Conservation (phyloP, 2,329 filamentous ascomycete genomes). For the Nakataea oryzae region DNA sequence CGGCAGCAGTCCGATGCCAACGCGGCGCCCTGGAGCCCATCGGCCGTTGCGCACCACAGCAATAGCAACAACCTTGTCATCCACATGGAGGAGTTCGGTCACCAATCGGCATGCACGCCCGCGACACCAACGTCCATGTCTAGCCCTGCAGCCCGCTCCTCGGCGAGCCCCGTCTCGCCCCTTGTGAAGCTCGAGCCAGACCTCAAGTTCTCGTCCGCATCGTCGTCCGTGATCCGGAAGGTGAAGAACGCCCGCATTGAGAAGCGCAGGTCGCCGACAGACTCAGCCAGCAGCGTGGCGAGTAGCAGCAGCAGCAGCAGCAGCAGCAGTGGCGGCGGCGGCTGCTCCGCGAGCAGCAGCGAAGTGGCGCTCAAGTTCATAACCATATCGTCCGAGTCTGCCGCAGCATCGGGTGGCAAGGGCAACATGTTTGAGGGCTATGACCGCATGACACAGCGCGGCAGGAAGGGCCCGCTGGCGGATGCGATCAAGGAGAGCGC, state of each 20-base stretch:
- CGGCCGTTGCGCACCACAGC: neutral
- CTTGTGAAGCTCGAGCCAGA: constrained; percentile 13
- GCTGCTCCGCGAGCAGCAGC: constrained; percentile 6
- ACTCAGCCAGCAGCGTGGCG: constrained; percentile 18
- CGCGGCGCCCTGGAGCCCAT: neutral
- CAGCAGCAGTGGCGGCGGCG: constrained; percentile 6
- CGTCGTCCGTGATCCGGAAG: neutral
- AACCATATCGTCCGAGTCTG: constrained; percentile 43
- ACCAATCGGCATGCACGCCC: neutral
- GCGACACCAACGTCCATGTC: neutral
- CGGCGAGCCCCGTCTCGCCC: constrained; percentile 14
- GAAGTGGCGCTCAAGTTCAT: constrained; percentile 31
- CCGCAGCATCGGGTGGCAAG: constrained; percentile 37
- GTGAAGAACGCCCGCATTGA: constrained; percentile 1
- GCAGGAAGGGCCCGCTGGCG: constrained; percentile 44
- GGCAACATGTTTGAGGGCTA: constrained; percentile 45
- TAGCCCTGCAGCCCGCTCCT: neutral
- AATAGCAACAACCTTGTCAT: neutral
- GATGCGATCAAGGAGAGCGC: constrained; percentile 44
- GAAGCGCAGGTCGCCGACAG: constrained; percentile 2
- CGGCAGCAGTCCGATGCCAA: neutral
- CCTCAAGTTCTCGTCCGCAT: neutral
- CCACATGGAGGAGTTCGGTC: neutral
- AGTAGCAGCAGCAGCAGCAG: constrained; percentile 10
- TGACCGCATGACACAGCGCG: constrained; percentile 41